phyloP scores from a whole-genome alignment of 2,329 filamentous ascomycete genomes.

The Curvularia lunata region DNA sequence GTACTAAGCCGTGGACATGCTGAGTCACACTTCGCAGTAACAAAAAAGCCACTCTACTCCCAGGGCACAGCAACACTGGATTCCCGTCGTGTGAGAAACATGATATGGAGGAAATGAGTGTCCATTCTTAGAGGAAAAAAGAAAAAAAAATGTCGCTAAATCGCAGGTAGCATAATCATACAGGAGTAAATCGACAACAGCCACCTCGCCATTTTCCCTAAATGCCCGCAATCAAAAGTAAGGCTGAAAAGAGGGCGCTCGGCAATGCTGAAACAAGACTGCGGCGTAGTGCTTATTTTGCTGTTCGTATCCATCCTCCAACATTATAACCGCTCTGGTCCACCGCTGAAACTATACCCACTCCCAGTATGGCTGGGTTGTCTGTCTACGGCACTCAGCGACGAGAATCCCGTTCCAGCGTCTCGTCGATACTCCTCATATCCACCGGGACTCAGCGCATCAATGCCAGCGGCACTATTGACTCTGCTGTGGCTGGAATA shows the following conservation, averaged over 20 bases:
- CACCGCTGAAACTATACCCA: slow-evolving; percentile 29
- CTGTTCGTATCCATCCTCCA: background rate
- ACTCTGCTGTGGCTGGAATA: slow-evolving; percentile 34
- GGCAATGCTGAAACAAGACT: background rate
- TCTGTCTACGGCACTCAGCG: slow-evolving; percentile 8
- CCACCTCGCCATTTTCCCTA: background rate
- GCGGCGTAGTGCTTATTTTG: background rate
- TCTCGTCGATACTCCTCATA: slow-evolving; percentile 46
- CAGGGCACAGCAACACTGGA: background rate
- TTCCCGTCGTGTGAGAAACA: background rate
- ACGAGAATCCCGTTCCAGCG: slow-evolving; percentile 14
- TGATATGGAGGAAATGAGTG: background rate
- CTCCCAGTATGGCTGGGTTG: slow-evolving; percentile 27
- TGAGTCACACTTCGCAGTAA: background rate
- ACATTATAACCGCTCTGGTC: slow-evolving; percentile 4
- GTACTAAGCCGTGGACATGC: background rate
- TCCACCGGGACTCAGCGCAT: slow-evolving; percentile 43
- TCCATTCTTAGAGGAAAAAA: background rate
- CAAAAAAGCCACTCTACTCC: background rate
- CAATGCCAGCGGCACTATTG: slow-evolving; percentile 22
- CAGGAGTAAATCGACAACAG: too few relatives aligned
- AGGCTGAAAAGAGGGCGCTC: background rate
- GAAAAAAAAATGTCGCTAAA: background rate
- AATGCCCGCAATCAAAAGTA: background rate
- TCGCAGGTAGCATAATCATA: background rate